phyloP scores from a whole-genome alignment of 108 stramenopile genomes.

The Seminavis robusta region DNA sequence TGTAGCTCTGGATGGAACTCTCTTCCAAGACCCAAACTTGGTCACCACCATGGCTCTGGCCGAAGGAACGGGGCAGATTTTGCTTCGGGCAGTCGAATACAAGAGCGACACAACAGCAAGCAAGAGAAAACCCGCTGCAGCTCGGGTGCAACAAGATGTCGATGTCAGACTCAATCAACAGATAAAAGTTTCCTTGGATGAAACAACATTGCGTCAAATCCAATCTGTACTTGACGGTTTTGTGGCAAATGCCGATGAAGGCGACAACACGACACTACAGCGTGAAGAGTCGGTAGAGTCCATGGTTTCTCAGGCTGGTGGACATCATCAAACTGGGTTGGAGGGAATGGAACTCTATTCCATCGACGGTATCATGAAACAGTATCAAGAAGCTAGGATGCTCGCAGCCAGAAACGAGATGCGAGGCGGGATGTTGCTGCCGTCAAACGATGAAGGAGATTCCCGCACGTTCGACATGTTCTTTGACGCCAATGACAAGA shows the following conservation, averaged over 20 bases:
- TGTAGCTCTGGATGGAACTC: too few relatives aligned
- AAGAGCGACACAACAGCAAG: too few relatives aligned
- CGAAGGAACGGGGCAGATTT: too few relatives aligned
- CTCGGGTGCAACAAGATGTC: too few relatives aligned
- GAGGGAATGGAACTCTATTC: conserved; percentile 56
- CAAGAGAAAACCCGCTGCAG: too few relatives aligned
- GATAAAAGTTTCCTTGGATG: background rate
- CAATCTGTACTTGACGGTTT: background rate
- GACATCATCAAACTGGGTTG: conserved; percentile 23
- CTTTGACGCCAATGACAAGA: conserved; percentile 81
- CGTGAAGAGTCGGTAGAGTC: background rate
- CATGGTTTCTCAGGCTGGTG: background rate
- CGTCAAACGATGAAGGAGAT: conserved; percentile 23
- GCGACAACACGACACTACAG: background rate
- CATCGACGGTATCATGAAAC: conserved; percentile 66
- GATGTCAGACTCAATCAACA: background rate
- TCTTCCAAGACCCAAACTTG: too few relatives aligned
- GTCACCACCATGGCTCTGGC: too few relatives aligned
- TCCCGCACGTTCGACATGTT: conserved; percentile 71
- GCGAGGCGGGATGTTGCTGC: conserved; percentile 67
- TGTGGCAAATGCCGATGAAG: background rate
- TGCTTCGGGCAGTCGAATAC: too few relatives aligned
- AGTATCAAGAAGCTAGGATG: conserved; percentile 67
- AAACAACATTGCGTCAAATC: conserved; percentile 20
- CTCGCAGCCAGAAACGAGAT: conserved; percentile 58